phyloP scores from a whole-genome alignment of 176 grass and related monocot species.

The Oryza rufipogon region DNA sequence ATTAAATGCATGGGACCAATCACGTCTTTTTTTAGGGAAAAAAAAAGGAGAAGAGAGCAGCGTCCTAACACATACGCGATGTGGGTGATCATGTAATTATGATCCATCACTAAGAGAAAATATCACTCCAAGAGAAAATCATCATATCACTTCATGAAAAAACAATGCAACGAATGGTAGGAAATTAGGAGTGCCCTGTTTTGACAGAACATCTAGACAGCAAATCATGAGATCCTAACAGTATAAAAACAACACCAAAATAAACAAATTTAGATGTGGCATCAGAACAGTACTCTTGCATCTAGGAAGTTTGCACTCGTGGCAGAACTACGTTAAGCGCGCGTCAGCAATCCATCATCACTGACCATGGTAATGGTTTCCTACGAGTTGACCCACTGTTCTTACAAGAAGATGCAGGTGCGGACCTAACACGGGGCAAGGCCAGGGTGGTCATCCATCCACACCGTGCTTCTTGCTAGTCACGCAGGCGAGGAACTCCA shows the following conservation, averaged over 20 bases:
- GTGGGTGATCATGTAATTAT: not conserved
- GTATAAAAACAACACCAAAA: not conserved
- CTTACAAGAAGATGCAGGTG: not conserved
- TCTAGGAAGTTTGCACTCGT: not conserved
- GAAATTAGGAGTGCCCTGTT: not conserved
- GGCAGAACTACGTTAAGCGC: not conserved
- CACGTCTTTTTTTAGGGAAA: not conserved
- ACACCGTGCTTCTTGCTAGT: too few relatives aligned
- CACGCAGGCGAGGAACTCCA: too few relatives aligned
- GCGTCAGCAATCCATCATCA: not conserved
- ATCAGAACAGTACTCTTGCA: not conserved
- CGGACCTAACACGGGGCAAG: too few relatives aligned
- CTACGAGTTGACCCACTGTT: not conserved
- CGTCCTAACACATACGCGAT: not conserved
- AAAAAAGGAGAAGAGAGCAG: not conserved
- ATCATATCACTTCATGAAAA: not conserved
- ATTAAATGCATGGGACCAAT: not conserved
- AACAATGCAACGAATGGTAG: not conserved
- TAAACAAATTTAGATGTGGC: not conserved
- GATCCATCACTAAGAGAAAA: not conserved
- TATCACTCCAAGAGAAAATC: not conserved
- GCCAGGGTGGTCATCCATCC: too few relatives aligned
- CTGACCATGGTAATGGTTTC: not conserved
- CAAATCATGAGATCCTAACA: not conserved
- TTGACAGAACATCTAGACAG: not conserved